Base-by-base conservation (phyloP, 2,329 filamentous ascomycete genomes). In the Colletotrichum sp. region DNA sequence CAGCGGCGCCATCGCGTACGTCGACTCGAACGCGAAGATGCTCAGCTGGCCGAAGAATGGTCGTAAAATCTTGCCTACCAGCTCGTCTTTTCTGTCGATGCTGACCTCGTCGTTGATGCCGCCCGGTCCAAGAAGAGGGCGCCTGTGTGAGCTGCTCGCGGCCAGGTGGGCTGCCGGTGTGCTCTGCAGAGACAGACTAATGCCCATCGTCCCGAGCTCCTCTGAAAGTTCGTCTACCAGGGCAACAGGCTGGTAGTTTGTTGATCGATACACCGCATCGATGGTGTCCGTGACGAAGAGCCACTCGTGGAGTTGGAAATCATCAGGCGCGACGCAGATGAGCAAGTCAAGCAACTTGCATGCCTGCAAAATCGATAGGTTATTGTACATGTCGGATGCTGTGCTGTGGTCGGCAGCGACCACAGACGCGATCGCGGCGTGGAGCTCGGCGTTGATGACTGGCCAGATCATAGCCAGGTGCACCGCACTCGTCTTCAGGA, bases 291-390 rank as follows among this genome's bases (percentile, higher is more conserved):
- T 98, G 71, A 99, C 93, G 84, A 98, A 99, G 6, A 99, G 91
- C 97, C 97, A 99, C 87, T 98, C 95, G 81, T 98, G 94, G n/a
- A 99, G 91, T 84, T 99, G 97, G 85, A 99, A 99, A 83, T 99
- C 97, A 79, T 99, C 97, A 0, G 96, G 96, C 6, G 95, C 94
- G 9, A 96, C 89, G 59, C 95, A 93, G 16, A 99, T 90, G n/a
- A 99, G 89, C 24, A 96, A 88, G 81, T 99, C 97, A 5, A 99
- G 90, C 5, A 99, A 90, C 83, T 99, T 99, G 86, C 96, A 98
- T 1, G 96, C 96, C 83, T 99, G 96, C 5, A 99, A 87, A 18
- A 98, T 88, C 4, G 94, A 93, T 4, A 92, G 87, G 79, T 95
- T 94, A 81, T 92, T 95, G 85, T 95, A 98, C 13, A 91, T 94